A percentile compares a stretch with the other conserved stretches of the same genome.
Conservation (phyloP, 2,329 filamentous ascomycete species). For the Ascochyta pisi region DNA sequence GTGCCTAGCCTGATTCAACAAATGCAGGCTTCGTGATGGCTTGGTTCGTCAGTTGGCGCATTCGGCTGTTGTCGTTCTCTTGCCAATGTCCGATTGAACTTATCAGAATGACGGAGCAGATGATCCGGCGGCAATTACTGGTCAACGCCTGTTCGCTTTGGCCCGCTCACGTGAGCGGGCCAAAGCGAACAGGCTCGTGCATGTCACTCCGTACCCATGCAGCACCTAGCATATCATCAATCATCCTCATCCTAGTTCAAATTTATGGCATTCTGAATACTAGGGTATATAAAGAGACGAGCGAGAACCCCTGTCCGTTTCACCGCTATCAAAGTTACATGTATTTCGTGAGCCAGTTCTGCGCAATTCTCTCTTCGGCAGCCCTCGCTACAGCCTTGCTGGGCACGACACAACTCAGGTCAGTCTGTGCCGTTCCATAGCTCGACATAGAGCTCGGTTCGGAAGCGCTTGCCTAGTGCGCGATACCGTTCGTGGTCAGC, state of each 20-base stretch:
- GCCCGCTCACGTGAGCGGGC: not conserved
- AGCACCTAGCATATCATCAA: not conserved
- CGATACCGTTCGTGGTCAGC: slow-evolving; percentile 8
- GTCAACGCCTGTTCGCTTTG: no score
- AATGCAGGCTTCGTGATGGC: not conserved
- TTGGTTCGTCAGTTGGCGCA: not conserved
- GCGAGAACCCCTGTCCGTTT: not conserved
- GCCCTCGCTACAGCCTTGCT: not conserved
- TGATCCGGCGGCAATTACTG: not conserved
- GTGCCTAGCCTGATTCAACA: slow-evolving; percentile 5
- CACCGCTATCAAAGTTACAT: not conserved
- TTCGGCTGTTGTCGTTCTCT: not conserved
- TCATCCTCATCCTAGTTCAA: not conserved
- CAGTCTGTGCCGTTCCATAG: not conserved
- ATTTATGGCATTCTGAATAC: not conserved
- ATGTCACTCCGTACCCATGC: not conserved
- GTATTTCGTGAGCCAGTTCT: slow-evolving; percentile 3
- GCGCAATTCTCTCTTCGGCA: not conserved
- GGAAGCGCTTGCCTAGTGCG: not conserved
- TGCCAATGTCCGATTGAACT: not conserved
- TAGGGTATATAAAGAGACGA: slow-evolving; percentile 7
- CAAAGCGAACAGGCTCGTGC: slow-evolving; percentile 1
- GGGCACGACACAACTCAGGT: not conserved
- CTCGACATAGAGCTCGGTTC: not conserved
- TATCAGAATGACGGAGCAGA: not conserved